These are phyloP conservation scores for Termitomyces sp. DNA, from an alignment of 768 basidiomycete genomes.

Conservation along the genomic window DNA sequence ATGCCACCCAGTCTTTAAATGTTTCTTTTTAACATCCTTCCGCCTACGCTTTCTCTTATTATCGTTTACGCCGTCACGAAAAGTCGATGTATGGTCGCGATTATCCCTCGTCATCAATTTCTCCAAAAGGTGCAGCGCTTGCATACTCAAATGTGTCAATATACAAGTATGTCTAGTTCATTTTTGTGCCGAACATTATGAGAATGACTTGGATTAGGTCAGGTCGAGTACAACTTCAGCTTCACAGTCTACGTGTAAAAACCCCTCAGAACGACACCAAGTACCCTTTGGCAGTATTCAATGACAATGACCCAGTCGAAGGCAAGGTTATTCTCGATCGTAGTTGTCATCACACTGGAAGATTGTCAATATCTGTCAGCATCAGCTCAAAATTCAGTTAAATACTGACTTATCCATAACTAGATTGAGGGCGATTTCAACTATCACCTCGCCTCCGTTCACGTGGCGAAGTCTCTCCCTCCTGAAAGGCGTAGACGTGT, in stretches of 20 bases:
- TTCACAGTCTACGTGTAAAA: conserved; percentile 59
- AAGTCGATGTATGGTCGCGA: background rate
- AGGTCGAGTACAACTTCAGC: conserved; percentile 50
- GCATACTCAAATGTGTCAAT: background rate
- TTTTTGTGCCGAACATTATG: background rate
- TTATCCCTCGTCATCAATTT: background rate
- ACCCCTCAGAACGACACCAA: conserved; percentile 24
- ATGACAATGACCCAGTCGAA: conserved; percentile 51
- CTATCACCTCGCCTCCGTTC: conserved; percentile 23
- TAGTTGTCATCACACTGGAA: conserved; percentile 46
- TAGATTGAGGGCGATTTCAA: conserved; percentile 63
- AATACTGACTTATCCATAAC: background rate
- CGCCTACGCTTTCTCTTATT: background rate
- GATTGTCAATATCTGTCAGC: conserved; percentile 49
- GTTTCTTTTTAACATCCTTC: background rate
- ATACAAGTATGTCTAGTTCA: background rate
- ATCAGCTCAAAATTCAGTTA: background rate
- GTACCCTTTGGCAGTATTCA: conserved; percentile 47
- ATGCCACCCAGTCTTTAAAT: background rate
- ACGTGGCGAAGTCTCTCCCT: conserved; percentile 17
- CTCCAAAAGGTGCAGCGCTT: background rate
- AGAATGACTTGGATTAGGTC: conserved; percentile 28
- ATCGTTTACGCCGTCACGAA: background rate
- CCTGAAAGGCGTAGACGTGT: conserved; percentile 32
- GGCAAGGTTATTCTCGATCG: conserved; percentile 57